Evolutionary conservation across 495 filamentous ascomycete species (phyloP), one percentile per base, ranked within the genome.

Genomic region (Hypoxylon lienhwacheense): DNA sequence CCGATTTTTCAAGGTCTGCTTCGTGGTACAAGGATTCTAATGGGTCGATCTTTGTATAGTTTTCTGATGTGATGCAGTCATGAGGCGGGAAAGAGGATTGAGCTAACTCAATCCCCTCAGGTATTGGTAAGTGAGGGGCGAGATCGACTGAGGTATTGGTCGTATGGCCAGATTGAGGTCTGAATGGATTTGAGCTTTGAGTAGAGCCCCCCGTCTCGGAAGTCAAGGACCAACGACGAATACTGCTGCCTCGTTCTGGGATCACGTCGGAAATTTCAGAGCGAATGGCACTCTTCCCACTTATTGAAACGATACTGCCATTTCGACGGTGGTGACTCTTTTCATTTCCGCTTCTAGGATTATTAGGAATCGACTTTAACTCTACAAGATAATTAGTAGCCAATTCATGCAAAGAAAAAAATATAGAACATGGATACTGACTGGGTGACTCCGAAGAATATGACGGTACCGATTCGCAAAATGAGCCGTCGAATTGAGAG

Each of bases 91-190:
- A 34, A 19, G 51, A 21, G 1, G 20, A 2, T 7, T 41, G 33
- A 0, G 12, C 39, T 4, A 20, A 47, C 7, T 29, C 52, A 21
- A 20, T 16, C 7, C 39, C 22, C 21, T 59, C 50, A 2, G 53
- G 16, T 35, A 35, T 8, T 2, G 40, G 32, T 3, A 36, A 14
- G 14, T 40, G 55, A 37, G 62, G 29, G 50, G 62, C 59, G 26
- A 74, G 47, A 43, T 76, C 67, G 42, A 77, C 53, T 0, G 73
- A 75, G 3, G 73, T 77, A 22, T 69, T 70, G 2, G 72, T 70
- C 0, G 74, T 75, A 33, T 74, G 73, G 31, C 65, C 63, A 2
- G 71, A 75, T 34, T 67, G 65, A 3, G 69, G 67, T 11, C 65
- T 64, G 33, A 73, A 72, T 8, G 64, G 59, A 32, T 72, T 71